Conservation (phyloP, 495 filamentous ascomycete species). For the Lasiosphaeria ovina region DNA sequence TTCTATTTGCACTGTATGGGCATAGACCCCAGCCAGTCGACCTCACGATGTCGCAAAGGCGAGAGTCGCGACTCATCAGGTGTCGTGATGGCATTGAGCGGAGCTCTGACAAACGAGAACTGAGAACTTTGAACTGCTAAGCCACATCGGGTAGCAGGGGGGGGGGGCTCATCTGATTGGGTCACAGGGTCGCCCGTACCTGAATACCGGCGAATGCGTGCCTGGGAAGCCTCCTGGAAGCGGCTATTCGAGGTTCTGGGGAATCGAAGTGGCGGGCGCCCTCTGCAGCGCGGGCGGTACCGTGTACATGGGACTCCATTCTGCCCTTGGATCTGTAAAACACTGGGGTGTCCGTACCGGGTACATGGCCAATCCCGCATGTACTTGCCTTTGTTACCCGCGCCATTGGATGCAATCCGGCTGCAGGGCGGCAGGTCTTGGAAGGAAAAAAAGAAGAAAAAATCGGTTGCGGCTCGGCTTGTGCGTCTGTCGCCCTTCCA, state of each 20-base stretch:
- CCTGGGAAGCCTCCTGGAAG: conserved; percentile 11
- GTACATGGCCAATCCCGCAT: too few species aligned
- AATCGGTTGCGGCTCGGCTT: too few species aligned
- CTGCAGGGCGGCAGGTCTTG: too few species aligned
- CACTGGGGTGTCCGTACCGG: too few species aligned
- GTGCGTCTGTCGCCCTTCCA: too few species aligned
- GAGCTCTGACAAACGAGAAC: conserved; percentile 27
- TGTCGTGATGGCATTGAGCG: conserved; percentile 32
- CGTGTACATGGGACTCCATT: background rate
- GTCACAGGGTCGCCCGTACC: conserved; percentile 32
- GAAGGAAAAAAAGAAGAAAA: too few species aligned
- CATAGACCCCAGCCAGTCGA: conserved; percentile 9
- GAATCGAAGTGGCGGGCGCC: background rate
- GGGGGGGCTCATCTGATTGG: conserved; percentile 31
- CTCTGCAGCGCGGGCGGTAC: conserved; percentile 2
- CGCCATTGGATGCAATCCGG: too few species aligned
- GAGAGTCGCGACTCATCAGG: conserved; percentile 7
- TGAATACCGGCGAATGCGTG: conserved; percentile 21
- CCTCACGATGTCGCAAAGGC: conserved; percentile 14
- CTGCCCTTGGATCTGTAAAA: too few species aligned
- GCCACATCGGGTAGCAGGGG: conserved; percentile 24
- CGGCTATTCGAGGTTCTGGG: conserved; percentile 37
- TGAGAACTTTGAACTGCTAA: conserved; percentile 15
- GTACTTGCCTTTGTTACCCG: too few species aligned
- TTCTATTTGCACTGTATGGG: conserved; percentile 12